Evolutionary conservation across 805 yeast genomes (phyloP).

Genomic region (Blastobotrys robertii): DNA sequence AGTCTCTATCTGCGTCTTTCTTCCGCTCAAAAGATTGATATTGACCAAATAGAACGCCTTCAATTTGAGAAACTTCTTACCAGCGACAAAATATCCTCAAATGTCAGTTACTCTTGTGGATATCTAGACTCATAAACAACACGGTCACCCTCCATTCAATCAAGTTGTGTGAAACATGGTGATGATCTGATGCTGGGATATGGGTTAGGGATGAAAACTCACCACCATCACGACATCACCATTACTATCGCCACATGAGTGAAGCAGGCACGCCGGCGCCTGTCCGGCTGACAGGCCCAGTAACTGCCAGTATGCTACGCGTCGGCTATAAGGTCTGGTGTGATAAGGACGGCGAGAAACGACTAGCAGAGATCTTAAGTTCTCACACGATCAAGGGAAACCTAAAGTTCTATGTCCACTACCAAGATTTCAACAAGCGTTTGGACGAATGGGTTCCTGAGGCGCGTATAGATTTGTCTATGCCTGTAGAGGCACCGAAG

Average conservation of each 20-base stretch:
- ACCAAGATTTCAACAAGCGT: slow-evolving; percentile 89
- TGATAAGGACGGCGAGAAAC: slow-evolving; percentile 65
- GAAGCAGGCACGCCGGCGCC: slow-evolving; percentile 8
- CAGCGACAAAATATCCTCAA: too few relatives aligned
- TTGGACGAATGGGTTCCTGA: slow-evolving; percentile 88
- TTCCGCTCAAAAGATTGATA: too few relatives aligned
- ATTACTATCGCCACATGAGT: not conserved
- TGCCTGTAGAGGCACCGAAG: slow-evolving; percentile 64
- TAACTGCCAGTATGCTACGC: slow-evolving; percentile 32
- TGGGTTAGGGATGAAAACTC: not conserved
- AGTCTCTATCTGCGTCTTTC: too few relatives aligned
- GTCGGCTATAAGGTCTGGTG: slow-evolving; percentile 75
- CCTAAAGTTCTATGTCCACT: slow-evolving; percentile 83
- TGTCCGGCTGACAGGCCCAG: slow-evolving; percentile 9
- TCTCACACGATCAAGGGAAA: slow-evolving; percentile 56
- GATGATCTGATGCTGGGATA: too few relatives aligned
- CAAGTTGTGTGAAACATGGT: too few relatives aligned
- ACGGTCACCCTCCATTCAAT: too few relatives aligned
- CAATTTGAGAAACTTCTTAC: too few relatives aligned
- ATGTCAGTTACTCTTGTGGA: too few relatives aligned
- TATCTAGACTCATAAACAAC: too few relatives aligned
- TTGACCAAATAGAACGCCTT: too few relatives aligned
- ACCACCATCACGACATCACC: not conserved
- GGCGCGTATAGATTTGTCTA: slow-evolving; percentile 59
- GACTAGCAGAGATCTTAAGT: slow-evolving; percentile 80